phyloP scores from a whole-genome alignment of 2,329 filamentous ascomycete genomes.

The Ophiocordyceps australis region DNA sequence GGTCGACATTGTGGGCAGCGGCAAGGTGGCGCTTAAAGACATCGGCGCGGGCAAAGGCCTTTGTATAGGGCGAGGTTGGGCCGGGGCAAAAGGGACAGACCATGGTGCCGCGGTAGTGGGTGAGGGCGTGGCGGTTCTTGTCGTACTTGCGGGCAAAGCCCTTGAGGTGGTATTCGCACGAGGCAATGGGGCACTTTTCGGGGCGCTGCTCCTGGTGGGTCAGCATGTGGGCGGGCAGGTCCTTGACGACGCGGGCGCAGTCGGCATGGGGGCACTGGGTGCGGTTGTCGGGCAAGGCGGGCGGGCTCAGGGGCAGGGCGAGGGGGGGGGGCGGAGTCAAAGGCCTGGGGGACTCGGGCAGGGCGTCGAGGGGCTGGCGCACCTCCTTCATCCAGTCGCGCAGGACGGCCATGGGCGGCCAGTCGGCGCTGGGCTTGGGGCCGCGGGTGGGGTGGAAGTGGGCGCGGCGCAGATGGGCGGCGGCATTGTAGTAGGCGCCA shows the following conservation, averaged over 20 bases:
- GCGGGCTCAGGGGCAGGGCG: slow-evolving; percentile 5
- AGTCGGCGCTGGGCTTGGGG: slow-evolving; percentile 38
- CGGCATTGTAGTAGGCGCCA: slow-evolving; percentile 40
- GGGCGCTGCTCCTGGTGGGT: slow-evolving; percentile 88
- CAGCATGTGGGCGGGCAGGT: slow-evolving; percentile 76
- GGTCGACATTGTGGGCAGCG: slow-evolving; percentile 83
- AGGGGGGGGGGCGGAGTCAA: slow-evolving; percentile 1
- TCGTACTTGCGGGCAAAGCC: slow-evolving; percentile 96
- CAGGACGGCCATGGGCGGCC: slow-evolving; percentile 36
- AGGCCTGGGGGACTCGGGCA: slow-evolving; percentile 10
- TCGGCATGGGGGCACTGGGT: slow-evolving; percentile 37
- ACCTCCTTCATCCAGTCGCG: slow-evolving; percentile 45
- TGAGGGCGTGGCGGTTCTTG: slow-evolving; percentile 90
- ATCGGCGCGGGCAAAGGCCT: slow-evolving; percentile 90
- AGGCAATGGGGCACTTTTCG: slow-evolving; percentile 87
- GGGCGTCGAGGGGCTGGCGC: slow-evolving; percentile 28
- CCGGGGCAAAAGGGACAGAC: slow-evolving; percentile 92
- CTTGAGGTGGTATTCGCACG: slow-evolving; percentile 85
- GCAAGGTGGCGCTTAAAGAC: slow-evolving; percentile 95
- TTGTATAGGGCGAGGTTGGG: slow-evolving; percentile 71
- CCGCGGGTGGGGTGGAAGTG: slow-evolving; percentile 38
- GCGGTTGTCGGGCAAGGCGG: slow-evolving; percentile 18
- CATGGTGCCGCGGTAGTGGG: slow-evolving; percentile 97
- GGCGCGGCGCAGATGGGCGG: slow-evolving; percentile 36
- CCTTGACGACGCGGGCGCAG: slow-evolving; percentile 41